A percentile compares a stretch with the other conserved stretches of the same genome.
phyloP scores from a whole-genome alignment of 257 asterid genomes.

The Penstemon newberryi region DNA sequence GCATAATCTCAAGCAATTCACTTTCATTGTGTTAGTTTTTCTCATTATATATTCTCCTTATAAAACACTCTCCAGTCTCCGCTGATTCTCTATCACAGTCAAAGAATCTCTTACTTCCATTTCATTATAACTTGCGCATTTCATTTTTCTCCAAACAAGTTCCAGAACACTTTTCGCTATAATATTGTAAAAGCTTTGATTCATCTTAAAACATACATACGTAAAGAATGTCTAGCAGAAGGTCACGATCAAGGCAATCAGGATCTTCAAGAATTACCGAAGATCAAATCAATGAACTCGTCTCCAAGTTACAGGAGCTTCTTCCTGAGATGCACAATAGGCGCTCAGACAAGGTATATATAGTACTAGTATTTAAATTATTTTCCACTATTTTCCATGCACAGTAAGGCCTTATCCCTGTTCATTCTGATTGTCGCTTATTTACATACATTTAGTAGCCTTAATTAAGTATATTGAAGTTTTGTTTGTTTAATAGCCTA shows the following conservation, averaged over 20 bases:
- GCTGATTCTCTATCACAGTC: too few relatives aligned
- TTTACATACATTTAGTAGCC: background rate
- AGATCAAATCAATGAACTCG: slow-evolving; percentile 61
- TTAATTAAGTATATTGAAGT: background rate
- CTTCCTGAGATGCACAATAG: slow-evolving; percentile 54
- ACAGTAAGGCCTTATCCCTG: background rate
- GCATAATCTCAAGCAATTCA: slow-evolving; percentile 33
- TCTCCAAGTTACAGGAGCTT: slow-evolving; percentile 58
- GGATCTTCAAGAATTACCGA: slow-evolving; percentile 52
- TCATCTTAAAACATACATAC: background rate
- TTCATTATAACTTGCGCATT: background rate
- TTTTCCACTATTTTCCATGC: too few relatives aligned
- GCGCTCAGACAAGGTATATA: slow-evolving; percentile 55
- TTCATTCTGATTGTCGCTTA: too few relatives aligned
- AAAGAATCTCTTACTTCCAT: too few relatives aligned
- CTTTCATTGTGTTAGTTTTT: slow-evolving; percentile 3
- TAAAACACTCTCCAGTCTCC: too few relatives aligned
- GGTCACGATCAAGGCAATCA: slow-evolving; percentile 56
- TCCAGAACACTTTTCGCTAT: background rate
- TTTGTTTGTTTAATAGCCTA: background rate
- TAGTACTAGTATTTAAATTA: background rate
- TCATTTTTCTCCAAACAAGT: background rate
- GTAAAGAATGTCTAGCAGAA: slow-evolving; percentile 54
- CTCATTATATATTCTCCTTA: background rate
- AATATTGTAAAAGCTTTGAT: background rate